Conservation (phyloP, 169 alveolate genomes). For the Cryptosporidium xiaoi region DNA sequence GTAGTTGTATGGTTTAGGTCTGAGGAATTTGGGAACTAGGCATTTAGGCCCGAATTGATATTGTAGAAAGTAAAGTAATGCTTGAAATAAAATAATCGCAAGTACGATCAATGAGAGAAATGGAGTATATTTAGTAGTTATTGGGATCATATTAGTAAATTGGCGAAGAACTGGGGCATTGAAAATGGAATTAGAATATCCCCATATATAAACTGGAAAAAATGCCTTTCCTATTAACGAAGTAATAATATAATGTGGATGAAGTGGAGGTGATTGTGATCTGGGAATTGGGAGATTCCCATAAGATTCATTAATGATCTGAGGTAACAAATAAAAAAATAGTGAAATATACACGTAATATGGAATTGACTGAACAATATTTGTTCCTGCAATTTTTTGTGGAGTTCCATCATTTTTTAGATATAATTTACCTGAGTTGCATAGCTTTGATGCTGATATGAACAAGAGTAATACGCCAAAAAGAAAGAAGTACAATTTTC, state of each 20-base stretch:
- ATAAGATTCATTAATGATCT: slow-evolving; percentile 16
- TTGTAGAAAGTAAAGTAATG: slow-evolving; percentile 34
- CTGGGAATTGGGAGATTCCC: background rate
- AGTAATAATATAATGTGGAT: slow-evolving; percentile 37
- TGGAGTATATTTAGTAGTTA: slow-evolving; percentile 7
- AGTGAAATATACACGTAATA: slow-evolving; percentile 27
- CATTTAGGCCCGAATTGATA: slow-evolving; percentile 45
- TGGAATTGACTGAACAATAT: slow-evolving; percentile 18
- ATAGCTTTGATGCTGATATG: slow-evolving; percentile 8
- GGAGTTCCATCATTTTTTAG: background rate
- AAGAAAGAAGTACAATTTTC: slow-evolving; percentile 49
- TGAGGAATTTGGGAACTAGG: slow-evolving; percentile 38
- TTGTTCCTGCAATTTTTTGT: background rate
- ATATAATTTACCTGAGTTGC: slow-evolving; percentile 15
- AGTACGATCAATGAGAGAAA: slow-evolving; percentile 5
- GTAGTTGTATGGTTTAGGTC: slow-evolving; percentile 71
- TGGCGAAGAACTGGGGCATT: slow-evolving; percentile 34
- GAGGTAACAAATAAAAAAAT: slow-evolving; percentile 61
- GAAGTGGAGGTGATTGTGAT: slow-evolving; percentile 44
- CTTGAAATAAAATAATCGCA: slow-evolving; percentile 16
- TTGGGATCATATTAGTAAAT: slow-evolving; percentile 2
- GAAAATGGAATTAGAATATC: slow-evolving; percentile 58
- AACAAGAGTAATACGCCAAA: slow-evolving; percentile 6
- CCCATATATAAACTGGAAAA: slow-evolving; percentile 69
- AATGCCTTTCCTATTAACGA: slow-evolving; percentile 68